Conservation (phyloP, 2,329 filamentous ascomycete species). For the Botrytis cinerea region DNA sequence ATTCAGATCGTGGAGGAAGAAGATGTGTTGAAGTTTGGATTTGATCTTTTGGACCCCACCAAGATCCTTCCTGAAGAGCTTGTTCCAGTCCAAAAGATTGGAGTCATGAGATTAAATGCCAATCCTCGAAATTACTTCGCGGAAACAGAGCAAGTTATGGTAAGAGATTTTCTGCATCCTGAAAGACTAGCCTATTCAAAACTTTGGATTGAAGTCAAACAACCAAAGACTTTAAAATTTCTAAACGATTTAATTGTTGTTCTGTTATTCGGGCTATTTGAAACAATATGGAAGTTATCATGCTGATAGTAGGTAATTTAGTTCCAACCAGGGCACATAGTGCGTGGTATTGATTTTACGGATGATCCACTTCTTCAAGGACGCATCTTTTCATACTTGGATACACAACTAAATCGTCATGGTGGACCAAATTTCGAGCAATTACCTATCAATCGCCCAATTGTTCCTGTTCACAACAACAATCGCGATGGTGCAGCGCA, state of each 20-base stretch:
- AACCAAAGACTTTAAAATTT: neutral
- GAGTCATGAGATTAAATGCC: constrained; percentile 49
- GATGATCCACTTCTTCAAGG: constrained; percentile 69
- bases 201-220: neutral
- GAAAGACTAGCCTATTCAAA: neutral
- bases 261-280: neutral
- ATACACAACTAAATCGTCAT: constrained; percentile 60
- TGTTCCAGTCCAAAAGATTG: constrained; percentile 51
- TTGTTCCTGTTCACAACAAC: constrained; percentile 50
- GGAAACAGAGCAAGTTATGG: constrained; percentile 65
- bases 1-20: constrained; percentile 55
- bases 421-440: constrained; percentile 58
- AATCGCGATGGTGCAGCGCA: constrained; percentile 73
- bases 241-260: neutral
- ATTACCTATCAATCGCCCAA: constrained; percentile 48
- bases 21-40: constrained; percentile 53
- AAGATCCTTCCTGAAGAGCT: constrained; percentile 54
- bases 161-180: neutral
- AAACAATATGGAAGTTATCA: neutral
- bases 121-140: constrained; percentile 56
- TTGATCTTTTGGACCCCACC: constrained; percentile 56
- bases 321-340: constrained; percentile 56
- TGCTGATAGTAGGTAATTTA: neutral
- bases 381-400: constrained; percentile 68
- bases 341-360: constrained; percentile 66